These are phyloP conservation scores for Aspergillus tanneri DNA, from an alignment of 2,329 filamentous ascomycete genomes.

Conservation along the genomic window DNA sequence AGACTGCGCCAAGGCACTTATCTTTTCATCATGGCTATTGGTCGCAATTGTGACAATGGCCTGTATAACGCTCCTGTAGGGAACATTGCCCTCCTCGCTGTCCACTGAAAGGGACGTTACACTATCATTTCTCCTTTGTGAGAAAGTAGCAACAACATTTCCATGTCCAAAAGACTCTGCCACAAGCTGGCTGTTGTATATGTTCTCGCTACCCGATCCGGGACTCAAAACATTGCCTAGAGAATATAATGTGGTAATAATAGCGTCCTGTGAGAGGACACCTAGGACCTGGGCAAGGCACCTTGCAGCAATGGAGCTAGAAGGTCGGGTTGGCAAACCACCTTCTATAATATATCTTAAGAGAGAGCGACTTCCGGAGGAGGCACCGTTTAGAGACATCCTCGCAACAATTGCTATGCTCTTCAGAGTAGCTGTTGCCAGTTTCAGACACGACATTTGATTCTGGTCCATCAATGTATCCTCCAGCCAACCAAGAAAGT, in stretches of 20 bases:
- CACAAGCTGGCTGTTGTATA: slow-evolving; percentile 32
- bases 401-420: slow-evolving; percentile 79
- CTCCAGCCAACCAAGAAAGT: slow-evolving; percentile 82
- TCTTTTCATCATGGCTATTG: slow-evolving; percentile 81
- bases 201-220: slow-evolving; percentile 54
- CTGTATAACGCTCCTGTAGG: slow-evolving; percentile 88
- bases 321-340: slow-evolving; percentile 62
- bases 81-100: slow-evolving; percentile 74
- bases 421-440: slow-evolving; percentile 77
- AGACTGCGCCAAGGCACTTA: slow-evolving; percentile 86
- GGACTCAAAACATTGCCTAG: slow-evolving; percentile 93
- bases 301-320: slow-evolving; percentile 74
- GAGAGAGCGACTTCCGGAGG: slow-evolving; percentile 73
- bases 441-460: slow-evolving; percentile 75
- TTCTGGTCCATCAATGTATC: slow-evolving; percentile 72
- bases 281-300: slow-evolving; percentile 80
- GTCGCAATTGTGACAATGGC: slow-evolving; percentile 88
- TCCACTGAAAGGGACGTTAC: slow-evolving; percentile 70
- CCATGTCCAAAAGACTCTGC: slow-evolving; percentile 46
- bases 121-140: slow-evolving; percentile 35
- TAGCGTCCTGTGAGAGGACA: slow-evolving; percentile 81
- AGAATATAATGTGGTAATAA: slow-evolving; percentile 93
- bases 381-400: slow-evolving; percentile 69
- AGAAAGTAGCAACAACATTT: slow-evolving; percentile 46
- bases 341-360: slow-evolving; percentile 87